Conservation (phyloP, 2,329 filamentous ascomycete species). For the Aurifilum marmelostoma region DNA sequence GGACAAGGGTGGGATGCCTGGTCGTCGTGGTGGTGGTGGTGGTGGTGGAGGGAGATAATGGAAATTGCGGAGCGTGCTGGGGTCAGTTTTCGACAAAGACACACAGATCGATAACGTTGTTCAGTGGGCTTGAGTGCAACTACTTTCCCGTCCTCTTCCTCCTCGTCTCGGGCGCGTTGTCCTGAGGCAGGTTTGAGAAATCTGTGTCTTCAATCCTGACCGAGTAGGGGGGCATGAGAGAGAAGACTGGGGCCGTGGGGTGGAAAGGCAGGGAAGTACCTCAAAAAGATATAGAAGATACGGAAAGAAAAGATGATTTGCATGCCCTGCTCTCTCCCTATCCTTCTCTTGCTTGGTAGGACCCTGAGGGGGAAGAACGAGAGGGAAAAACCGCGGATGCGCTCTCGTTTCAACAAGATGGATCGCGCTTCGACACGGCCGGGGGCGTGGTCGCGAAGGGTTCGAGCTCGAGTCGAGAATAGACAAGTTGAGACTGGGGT, state of each 20-base stretch:
- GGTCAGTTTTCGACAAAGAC: neutral
- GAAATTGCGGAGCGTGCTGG: conserved; percentile 19
- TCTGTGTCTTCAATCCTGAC: conserved; percentile 14
- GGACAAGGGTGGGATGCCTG: conserved; percentile 9
- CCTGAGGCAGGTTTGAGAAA: conserved; percentile 27
- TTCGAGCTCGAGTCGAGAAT: neutral
- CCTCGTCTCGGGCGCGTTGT: conserved; percentile 22
- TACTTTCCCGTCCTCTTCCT: neutral
- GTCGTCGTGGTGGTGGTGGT: conserved; percentile 10
- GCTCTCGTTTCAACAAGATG: conserved; percentile 1
- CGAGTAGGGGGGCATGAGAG: neutral
- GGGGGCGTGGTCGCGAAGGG: neutral
- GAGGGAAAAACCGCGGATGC: neutral
- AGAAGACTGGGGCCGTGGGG: neutral
- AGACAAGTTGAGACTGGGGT: neutral
- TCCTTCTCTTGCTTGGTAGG: conserved; percentile 2
- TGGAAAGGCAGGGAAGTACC: neutral
- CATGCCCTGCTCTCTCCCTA: neutral
- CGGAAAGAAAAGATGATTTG: conserved; percentile 16
- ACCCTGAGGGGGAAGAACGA: neutral
- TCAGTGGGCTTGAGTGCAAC: neutral
- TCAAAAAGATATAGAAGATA: neutral
- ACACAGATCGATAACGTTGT: conserved; percentile 22
- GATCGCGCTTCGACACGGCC: conserved; percentile 3
- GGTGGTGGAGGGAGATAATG: conserved; percentile 17